Base-by-base conservation (phyloP, 768 basidiomycete genomes). In the Tylopilus sp. region DNA sequence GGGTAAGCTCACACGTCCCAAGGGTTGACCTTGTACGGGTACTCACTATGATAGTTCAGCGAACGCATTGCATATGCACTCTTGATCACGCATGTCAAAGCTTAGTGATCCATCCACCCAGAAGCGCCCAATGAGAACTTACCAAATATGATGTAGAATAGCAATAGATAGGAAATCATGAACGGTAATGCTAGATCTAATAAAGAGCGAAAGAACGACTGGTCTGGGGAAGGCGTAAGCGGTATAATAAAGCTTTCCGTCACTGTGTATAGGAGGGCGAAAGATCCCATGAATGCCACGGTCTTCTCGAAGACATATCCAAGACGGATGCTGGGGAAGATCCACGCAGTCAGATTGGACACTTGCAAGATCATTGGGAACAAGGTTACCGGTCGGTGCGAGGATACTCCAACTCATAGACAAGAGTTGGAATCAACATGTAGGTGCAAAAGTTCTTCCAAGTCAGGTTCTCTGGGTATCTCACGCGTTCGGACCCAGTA, bases 401-500 rank as follows among this genome's bases (percentile, higher is more conserved):
- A 11, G 96, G 96, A 69, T 95, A 99, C 71, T 98, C 95, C 30
- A 98, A 76, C 68, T 98, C 94, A 64, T 99, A 99, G 8, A 98
- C 94, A 38, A 99, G 78, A 0, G 92, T 92, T 14, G 97, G 97
- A 42, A 90, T 85, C 34, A 95, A 72, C 72, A 91, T 83, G 71
- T 95, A 99, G 34, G 87, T 80, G 26, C 81, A 81, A 65, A 94
- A 98, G 69, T 92, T 87, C 63, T 77, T 81, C 64, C 83, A 79
- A 1, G 85, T 86, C 55, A 98, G 79, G 66, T 94, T 98, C 43
- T 85, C 76, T 1, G 95, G 95, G 83, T 90, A 99, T 17, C 77
- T 78, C 34, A 94, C 78, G 47, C 75, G 72, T 44, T 76, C 68
- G 9, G 84, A 80, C 4, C 95, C 93, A 26, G 77, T 74, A 50